Evolutionary conservation across 140 eudicot genomes (phyloP), one percentile per base, ranked within the genome.

Genomic region (Bidens hawaiensis): DNA sequence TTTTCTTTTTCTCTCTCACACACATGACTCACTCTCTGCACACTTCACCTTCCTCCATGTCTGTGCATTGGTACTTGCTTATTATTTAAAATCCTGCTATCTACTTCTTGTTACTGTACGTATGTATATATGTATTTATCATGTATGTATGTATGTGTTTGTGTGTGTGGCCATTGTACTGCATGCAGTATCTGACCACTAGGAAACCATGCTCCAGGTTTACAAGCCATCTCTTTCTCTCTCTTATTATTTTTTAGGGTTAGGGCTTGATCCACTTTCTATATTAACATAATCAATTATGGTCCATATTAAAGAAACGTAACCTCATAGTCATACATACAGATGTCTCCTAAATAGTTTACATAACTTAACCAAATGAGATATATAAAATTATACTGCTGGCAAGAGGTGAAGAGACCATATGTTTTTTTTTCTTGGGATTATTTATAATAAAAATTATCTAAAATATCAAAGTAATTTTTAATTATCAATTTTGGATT

Each of bases 61-160:
- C 79, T 74, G 79, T 74, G 79, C 79, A 59, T 67, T 66, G 79
- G 79, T 74, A 74, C 79, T 74, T 74, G 79, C 69, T 67, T 74
- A 54, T 54, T 54, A 26, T 66, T 74, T 68, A 67, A n/a, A 67
- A 60, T 66, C 30, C 78, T 74, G 78, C 78, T 64, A n/a, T 23
- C 62, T 60, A 40, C 60, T 60, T 26, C 53, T 60, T 38, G 45
- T 11, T 54, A 67, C 71, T 49, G 62, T 63, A 41, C 62, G 52
- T 27, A 56, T 49, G 8, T 60, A 25, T 56, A 16, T n/a, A n/a
- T n/a, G n/a, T n/a, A n/a, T n/a, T n/a, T n/a, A n/a, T n/a, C n/a
- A n/a, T 63, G 43, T 33, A 17, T 63, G 40, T 53, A 68, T 64
- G 62, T 52, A 10, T 33, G 13, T 66, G 28, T 15, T 4, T 54